A percentile compares a stretch with the other conserved stretches of the same genome.
These are phyloP conservation scores for Thalassiosira hispida DNA, from an alignment of 352 stramenopile genomes.

Conservation along the genomic window DNA sequence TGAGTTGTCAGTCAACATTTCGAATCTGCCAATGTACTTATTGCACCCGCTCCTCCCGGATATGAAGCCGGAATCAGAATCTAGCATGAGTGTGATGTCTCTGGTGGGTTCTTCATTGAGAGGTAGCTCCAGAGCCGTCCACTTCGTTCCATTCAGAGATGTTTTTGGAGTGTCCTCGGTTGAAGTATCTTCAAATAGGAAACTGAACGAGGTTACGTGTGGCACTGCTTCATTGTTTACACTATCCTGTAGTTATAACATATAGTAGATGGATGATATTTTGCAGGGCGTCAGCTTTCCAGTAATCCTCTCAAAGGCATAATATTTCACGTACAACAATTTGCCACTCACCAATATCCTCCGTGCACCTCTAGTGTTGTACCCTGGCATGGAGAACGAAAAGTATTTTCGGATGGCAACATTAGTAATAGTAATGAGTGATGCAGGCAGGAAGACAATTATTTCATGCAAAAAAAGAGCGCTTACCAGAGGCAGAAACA, in stretches of 20 bases:
- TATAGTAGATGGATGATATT: no score
- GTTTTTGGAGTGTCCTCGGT: background rate
- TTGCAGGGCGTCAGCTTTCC: no score
- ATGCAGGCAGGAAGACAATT: no score
- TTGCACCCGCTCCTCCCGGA: constrained; percentile 7
- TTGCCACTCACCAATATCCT: no score
- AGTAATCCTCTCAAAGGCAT: no score
- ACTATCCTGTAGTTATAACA: background rate
- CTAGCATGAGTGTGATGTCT: background rate
- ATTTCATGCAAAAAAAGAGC: no score
- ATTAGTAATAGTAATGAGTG: no score
- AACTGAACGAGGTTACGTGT: background rate
- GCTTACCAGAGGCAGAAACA: no score
- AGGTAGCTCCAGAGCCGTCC: background rate
- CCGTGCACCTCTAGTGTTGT: no score
- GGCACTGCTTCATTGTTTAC: background rate
- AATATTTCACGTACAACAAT: no score
- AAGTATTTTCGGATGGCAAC: no score
- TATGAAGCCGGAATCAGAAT: background rate
- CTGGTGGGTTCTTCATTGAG: background rate
- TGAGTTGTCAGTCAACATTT: background rate
- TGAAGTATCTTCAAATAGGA: background rate
- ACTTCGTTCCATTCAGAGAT: constrained; percentile 15
- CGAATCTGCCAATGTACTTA: constrained; percentile 2
- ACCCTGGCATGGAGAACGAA: no score